Evolutionary conservation across 352 stramenopile species (phyloP).

Genomic region (Blastocystis sp.): DNA sequence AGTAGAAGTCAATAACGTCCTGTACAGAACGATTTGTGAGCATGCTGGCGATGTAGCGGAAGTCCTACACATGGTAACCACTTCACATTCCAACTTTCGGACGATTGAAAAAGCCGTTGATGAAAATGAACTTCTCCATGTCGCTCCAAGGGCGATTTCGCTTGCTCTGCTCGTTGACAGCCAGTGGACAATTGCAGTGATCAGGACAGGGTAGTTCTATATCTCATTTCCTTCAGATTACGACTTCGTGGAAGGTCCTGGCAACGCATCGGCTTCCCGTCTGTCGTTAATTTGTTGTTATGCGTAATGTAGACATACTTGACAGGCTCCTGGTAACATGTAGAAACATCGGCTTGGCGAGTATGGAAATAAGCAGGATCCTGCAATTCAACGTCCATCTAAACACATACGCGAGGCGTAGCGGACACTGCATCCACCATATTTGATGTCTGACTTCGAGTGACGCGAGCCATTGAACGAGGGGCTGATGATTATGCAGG

Average conservation of each 20-base stretch:
- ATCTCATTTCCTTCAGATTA: neutral
- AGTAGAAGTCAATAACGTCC: constrained; percentile 45
- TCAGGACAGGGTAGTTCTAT: neutral
- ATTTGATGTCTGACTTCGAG: constrained; percentile 35
- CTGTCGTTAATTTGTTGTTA: constrained; percentile 21
- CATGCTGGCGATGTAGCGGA: constrained; percentile 33
- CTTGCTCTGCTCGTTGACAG: constrained; percentile 12
- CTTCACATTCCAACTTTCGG: neutral
- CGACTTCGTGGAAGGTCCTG: constrained; percentile 25
- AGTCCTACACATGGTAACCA: neutral
- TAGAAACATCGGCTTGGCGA: constrained; percentile 27
- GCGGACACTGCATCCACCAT: constrained; percentile 30
- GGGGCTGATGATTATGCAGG: neutral
- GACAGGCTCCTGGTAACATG: neutral
- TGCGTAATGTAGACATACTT: neutral
- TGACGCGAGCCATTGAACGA: neutral
- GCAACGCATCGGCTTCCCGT: constrained; percentile 32
- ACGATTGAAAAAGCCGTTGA: constrained; percentile 53
- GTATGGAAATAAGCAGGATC: constrained; percentile 19
- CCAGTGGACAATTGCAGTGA: constrained; percentile 21
- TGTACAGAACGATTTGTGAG: constrained; percentile 26
- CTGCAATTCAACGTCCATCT: neutral
- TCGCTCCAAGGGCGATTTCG: constrained; percentile 12
- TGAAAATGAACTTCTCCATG: constrained; percentile 57
- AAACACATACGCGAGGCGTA: neutral